Base-by-base conservation (phyloP, 768 basidiomycete genomes). In the Kwoniella botswanensis region DNA sequence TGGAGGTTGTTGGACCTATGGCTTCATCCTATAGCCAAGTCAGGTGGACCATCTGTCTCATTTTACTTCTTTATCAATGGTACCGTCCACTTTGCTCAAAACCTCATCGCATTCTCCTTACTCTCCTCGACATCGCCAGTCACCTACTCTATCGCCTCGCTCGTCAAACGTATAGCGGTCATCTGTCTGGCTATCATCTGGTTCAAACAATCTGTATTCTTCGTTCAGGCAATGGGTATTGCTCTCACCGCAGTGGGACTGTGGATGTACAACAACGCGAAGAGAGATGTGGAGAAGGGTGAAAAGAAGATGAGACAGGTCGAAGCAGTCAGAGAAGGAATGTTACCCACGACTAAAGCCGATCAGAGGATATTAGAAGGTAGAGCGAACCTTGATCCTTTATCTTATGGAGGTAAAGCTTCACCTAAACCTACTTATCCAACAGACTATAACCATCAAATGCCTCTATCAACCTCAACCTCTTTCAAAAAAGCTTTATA, bases 161-260 rank as follows among this genome's bases (percentile, higher is more conserved):
- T 99, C 79, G 89, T 98, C 86, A 99, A 99, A 84, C 93, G 97
- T 26, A 94, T 99, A 66, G 94, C 90, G 57, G 97, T 99, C 78
- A 99, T 99, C 79, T 95, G 94, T 85, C 92, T 98, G 77, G 97
- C 97, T 21, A 92, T 99, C 80, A 86, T 94, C 62, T 99, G 96
- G 96, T 98, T 98, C 86, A 90, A 88, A 64, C 96, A 98, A 85
- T 81, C 87, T 44, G 89, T 98, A 18, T 91, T 95, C 71, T 88
- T 88, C 11, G 78, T 97, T 21, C 94, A 98, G 84, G 94, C 88
- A 4, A 79, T 92, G 60, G 97, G 97, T n/a, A 99, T 99, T 78
- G 86, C 86, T 21, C 82, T 97, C 85, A 97, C 97, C 0, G 98
- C 94, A 75, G 84, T 88, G 17, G 97, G 97, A 0, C 86, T 99